Evolutionary conservation across 805 yeast species (phyloP).

Genomic region (Wickerhamomyces alni): DNA sequence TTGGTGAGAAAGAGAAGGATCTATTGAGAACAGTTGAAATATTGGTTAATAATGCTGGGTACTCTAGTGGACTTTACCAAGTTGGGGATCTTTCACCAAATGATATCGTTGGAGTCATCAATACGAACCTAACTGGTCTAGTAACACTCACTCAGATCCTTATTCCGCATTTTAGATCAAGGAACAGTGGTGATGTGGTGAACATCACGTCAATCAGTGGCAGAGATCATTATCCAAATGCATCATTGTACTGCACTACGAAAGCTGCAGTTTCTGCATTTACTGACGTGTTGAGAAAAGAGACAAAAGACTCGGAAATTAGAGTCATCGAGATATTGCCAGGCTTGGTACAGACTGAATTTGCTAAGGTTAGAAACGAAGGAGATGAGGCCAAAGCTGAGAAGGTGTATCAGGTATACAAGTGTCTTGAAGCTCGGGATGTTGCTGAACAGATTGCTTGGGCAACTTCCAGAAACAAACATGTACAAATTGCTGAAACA

Average conservation of each 20-base stretch:
- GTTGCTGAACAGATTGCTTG: conserved; percentile 53
- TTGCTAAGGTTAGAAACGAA: conserved; percentile 47
- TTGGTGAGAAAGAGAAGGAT: conserved; percentile 43
- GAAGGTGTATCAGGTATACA: conserved; percentile 45
- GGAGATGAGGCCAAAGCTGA: conserved; percentile 47
- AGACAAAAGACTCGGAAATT: conserved; percentile 55
- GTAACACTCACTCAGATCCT: conserved; percentile 74
- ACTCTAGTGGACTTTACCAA: conserved; percentile 68
- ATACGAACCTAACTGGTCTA: conserved; percentile 78
- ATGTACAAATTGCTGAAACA: conserved; percentile 60
- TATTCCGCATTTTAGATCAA: conserved; percentile 50
- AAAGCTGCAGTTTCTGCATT: conserved; percentile 66
- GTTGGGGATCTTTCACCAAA: conserved; percentile 56
- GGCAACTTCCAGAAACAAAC: conserved; percentile 44
- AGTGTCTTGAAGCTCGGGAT: conserved; percentile 48
- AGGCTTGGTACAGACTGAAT: conserved; percentile 59
- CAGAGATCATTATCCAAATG: conserved; percentile 52
- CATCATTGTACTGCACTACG: conserved; percentile 64
- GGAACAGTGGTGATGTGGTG: conserved; percentile 61
- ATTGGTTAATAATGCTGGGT: conserved; percentile 62
- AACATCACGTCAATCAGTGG: conserved; percentile 70
- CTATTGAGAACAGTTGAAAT: conserved; percentile 53
- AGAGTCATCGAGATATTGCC: conserved; percentile 57
- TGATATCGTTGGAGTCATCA: conserved; percentile 68
- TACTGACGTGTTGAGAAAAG: conserved; percentile 62